phyloP scores from a whole-genome alignment of 306 rosid species.

The Senna tora region DNA sequence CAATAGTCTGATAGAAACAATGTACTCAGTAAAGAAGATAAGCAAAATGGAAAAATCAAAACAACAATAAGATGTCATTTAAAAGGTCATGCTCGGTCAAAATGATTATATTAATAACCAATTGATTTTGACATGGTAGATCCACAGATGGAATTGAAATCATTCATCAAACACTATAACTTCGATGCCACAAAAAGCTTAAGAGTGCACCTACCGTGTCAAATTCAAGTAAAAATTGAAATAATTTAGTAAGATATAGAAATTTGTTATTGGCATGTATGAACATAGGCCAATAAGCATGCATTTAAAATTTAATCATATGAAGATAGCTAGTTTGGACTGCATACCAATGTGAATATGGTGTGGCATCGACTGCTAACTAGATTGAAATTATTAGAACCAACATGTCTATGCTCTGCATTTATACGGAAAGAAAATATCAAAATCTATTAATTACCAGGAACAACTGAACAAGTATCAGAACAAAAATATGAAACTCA shows the following conservation, averaged over 20 bases:
- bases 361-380: conserved; percentile 95
- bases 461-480: conserved; percentile 29
- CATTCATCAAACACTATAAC: neutral
- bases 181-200: conserved; percentile 21
- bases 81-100: conserved; percentile 11
- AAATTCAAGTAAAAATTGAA: neutral
- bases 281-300: neutral
- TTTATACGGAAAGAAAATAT: conserved; percentile 34
- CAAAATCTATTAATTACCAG: conserved; percentile 35
- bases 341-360: conserved; percentile 81
- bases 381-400: conserved; percentile 87
- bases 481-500: conserved; percentile 11
- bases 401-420: conserved; percentile 93
- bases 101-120: conserved; percentile 12
- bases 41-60: conserved; percentile 9
- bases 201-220: neutral
- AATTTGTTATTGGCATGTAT: conserved; percentile 21
- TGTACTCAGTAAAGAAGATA: conserved; percentile 14
- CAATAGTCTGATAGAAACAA: conserved; percentile 65
- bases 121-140: conserved; percentile 7
- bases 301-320: conserved; percentile 28
- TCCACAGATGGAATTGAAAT: conserved; percentile 5
- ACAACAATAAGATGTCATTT: neutral
- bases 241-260: neutral
- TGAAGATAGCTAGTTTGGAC: conserved; percentile 17